Evolutionary conservation across 2,329 filamentous ascomycete species (phyloP).

Genomic region (Arthrocladium fulminans): DNA sequence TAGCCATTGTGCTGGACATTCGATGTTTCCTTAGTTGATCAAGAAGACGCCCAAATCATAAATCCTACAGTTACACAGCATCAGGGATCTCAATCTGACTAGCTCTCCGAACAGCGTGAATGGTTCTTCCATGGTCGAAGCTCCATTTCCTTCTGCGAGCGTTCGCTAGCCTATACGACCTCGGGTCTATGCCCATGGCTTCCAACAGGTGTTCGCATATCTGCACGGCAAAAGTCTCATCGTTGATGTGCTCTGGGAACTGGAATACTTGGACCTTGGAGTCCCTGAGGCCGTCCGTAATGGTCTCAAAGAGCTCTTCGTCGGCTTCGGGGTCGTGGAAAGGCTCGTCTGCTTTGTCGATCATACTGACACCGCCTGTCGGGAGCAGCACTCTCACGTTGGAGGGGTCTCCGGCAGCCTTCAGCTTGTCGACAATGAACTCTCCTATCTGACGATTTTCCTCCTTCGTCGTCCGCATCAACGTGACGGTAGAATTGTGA

Average conservation of each 20-base stretch:
- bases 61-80: conserved; percentile 9
- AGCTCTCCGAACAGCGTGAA: conserved; percentile 16
- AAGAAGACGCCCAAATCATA: no score
- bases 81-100: conserved; percentile 20
- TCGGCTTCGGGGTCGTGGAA: conserved; percentile 47
- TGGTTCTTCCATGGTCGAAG: conserved; percentile 20
- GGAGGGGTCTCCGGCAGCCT: conserved; percentile 29
- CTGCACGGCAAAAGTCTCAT: conserved; percentile 40
- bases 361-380: conserved; percentile 51
- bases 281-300: conserved; percentile 42
- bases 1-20: no score
- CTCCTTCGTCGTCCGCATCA: conserved; percentile 54
- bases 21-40: no score
- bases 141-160: conserved; percentile 19
- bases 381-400: conserved; percentile 52
- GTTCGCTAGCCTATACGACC: conserved; percentile 19
- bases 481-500: conserved; percentile 58
- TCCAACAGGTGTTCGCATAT: conserved; percentile 19
- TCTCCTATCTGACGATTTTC: conserved; percentile 49
- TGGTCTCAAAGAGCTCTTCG: conserved; percentile 36
- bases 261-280: conserved; percentile 44
- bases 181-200: conserved; percentile 21
- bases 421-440: conserved; percentile 49
- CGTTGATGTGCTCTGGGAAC: conserved; percentile 47
- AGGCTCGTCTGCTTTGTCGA: conserved; percentile 45